Base-by-base conservation (phyloP, 2,329 filamentous ascomycete genomes). In the Botrytis tulipae region DNA sequence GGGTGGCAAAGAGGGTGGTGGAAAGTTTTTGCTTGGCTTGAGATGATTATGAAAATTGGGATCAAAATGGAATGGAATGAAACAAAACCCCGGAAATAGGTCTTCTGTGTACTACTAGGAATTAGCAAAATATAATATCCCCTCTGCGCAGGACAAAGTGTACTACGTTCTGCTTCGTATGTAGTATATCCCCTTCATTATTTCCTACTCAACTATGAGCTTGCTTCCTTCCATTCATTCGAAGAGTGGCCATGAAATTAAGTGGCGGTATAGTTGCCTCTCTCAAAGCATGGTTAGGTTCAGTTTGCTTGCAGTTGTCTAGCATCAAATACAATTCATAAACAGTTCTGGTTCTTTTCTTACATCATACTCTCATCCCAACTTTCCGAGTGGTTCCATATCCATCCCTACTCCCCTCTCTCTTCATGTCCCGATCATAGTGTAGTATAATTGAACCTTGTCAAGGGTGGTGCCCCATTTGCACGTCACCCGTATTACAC, bases 1-100 rank as follows among this genome's bases (percentile, higher is more conserved):
- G 83, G 87, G 88, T 74, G 86, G 88, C 18, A 82, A 80, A 68
- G 82, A 82, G 51, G 82, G 80, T 51, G 81, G 81, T 57, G 89
- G 91, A 68, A 91, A 87, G 81, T 88, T 93, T 78, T 82, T 93
- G 78, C 83, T 93, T 73, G 91, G 91, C 42, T 81, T 93, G 84
- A 89, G 90, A 80, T 81, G 76, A 80, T 73, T 66, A 74, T 73
- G 57, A 73, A 61, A 61, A 70, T 68, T 67, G 48, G 57, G 40
- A 57, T 18, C 35, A 62, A 65, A 57, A 37, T 20, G 37, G n/a
- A 46, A 60, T 68, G 65, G 35, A 46, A 48, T 54, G 25, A 54
- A 71, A 71, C 40, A 3, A 66, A 74, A 32, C 48, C 59, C 61
- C 40, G 51, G 61, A 73, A 57, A 57, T 68, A 22, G 16, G 20